Base-by-base conservation (phyloP, 1,284 basidiomycete species). In the Cutaneotrichosporon mucoides region DNA sequence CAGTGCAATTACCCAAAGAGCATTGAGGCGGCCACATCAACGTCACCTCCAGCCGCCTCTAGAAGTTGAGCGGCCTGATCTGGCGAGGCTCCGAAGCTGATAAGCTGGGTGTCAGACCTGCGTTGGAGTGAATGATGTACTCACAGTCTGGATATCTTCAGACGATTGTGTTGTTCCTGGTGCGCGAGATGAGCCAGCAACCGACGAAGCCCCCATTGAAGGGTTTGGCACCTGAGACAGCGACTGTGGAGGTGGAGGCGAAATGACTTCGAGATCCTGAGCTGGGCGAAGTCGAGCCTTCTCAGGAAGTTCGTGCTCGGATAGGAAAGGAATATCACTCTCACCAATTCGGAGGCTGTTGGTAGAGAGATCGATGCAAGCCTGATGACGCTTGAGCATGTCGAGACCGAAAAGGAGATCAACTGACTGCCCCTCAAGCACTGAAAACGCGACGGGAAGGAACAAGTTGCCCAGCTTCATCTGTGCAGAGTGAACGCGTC, bases 361-460 rank as follows among this genome's bases (percentile, higher is more conserved):
- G 76, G 91, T 90, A 61, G 86, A 83, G 34, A 99, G 84, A 76
- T 99, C 96, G 73, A 99, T 97, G 68, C 86, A 89, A 8, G 93
- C 94, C 75, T 97, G 93, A 73, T 97, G 92, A 1, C 93, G 88
- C 78, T 95, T 98, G 66, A 99, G 85, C 96, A 99, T 99, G 81
- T 99, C 95, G 15, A 99, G 83, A 5, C 95, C 96, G 55, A 99
- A 89, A 2, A 99, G 82, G 16, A 99, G 85, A 69, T 99, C 95
- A 44, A 98, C 92, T 57, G 89, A 86, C 38, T 87, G 85, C 33
- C 93, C 93, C 83, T 99, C 95, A 84, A 99, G 90, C 65, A 99
- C 88, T 1, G 92, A 95, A 76, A 99, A 93, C 0, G 92, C 86
- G 73, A 95, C 97, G 0, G 93, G 88, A 9, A 99, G 82, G 79